Base-by-base conservation (phyloP, 371 early-diverging fungal genomes). In the Nematocida minor region DNA sequence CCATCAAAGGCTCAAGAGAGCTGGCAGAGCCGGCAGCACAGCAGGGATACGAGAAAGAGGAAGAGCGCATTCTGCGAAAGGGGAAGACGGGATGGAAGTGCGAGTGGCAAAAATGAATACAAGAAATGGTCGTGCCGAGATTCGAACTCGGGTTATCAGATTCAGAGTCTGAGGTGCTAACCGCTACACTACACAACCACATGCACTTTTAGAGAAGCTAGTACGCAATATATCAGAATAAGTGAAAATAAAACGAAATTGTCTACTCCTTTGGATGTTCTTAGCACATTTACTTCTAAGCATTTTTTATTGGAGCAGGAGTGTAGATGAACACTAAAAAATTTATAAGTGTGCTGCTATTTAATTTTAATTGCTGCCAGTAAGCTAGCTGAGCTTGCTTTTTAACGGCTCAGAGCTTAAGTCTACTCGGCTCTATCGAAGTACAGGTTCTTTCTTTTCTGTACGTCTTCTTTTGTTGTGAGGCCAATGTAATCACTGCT, bases 111-210 rank as follows among this genome's bases (percentile, higher is more conserved):
- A 57, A 53, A 53, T 44, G 18, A 44, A 46, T 16, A 46, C n/a
- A 46, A 53, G 25, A 29, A 53, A 53, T 68, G 79, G 79, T 79
- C 79, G 60, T 69, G 62, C 79, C 79, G 79, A 79, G 79, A 47
- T 71, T 79, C 79, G 79, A 79, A 79, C 79, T 79, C 79, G 79
- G 79, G 79, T 79, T 69, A 68, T 79, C 60, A 79, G 79, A 68
- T 68, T 69, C 79, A 79, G 79, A 79, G 70, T 68, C 79, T 79
- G 55, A 79, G 79, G 79, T 79, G 79, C 67, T 79, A 79, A 64
- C 79, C 79, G 70, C 79, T 79, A 79, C 79, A 79, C 79, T 77
- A 79, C 62, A 79, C 69, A 62, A 79, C 79, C 79, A 3, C 74
- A 69, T 63, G 9, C 18, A 53, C 32, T 34, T n/a, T n/a, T n/a